Evolutionary conservation across 805 yeast genomes (phyloP).

Genomic region (Jamesozyma jinghongensis): DNA sequence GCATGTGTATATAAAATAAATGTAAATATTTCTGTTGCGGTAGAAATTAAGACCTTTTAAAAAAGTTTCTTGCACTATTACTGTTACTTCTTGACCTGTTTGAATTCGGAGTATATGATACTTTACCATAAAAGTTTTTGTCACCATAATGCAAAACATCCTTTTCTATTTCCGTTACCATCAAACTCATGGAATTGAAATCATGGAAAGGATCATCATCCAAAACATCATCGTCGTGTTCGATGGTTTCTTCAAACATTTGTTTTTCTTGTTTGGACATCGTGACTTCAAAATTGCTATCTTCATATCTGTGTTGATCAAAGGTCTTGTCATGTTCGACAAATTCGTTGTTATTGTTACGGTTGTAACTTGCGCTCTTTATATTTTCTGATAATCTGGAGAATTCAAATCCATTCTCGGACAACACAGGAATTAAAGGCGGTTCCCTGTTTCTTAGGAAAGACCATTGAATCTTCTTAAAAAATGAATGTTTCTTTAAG

Average conservation of each 20-base stretch:
- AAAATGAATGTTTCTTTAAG: slow-evolving; percentile 81
- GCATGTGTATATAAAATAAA: not conserved
- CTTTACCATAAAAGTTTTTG: slow-evolving; percentile 34
- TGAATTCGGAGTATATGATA: slow-evolving; percentile 33
- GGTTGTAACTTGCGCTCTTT: not conserved
- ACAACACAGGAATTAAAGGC: slow-evolving; percentile 85
- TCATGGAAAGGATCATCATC: slow-evolving; percentile 69
- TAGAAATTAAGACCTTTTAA: slow-evolving; percentile 16
- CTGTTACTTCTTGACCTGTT: slow-evolving; percentile 32
- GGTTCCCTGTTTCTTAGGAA: slow-evolving; percentile 85
- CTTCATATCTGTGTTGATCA: not conserved
- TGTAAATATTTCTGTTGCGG: not conserved
- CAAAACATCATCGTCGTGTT: slow-evolving; percentile 30
- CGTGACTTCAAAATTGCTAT: not conserved
- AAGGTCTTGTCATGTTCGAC: not conserved
- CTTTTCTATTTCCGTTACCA: slow-evolving; percentile 49
- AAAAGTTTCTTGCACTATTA: slow-evolving; percentile 29
- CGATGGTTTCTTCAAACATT: slow-evolving; percentile 30
- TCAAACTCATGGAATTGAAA: slow-evolving; percentile 79
- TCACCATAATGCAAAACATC: slow-evolving; percentile 42
- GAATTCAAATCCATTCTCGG: slow-evolving; percentile 45
- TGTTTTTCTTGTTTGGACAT: slow-evolving; percentile 20
- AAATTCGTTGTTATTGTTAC: not conserved
- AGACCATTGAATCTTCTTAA: slow-evolving; percentile 93
- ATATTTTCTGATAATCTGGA: slow-evolving; percentile 24